Conservation (phyloP, 2,329 filamentous ascomycete species). For the Beauveria sp. region DNA sequence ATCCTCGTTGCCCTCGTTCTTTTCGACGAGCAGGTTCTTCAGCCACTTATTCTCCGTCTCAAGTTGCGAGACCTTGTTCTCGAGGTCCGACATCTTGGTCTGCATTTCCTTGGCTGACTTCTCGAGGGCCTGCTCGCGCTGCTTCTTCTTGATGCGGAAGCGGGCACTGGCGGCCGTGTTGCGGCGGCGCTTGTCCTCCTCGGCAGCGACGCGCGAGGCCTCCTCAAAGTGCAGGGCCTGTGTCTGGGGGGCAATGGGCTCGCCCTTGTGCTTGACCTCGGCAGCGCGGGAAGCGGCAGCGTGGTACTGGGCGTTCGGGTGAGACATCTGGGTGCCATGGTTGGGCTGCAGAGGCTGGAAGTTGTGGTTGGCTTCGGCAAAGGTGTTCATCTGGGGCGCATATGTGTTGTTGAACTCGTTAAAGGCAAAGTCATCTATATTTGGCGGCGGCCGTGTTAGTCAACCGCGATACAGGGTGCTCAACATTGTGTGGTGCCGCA, state of each 20-base stretch:
- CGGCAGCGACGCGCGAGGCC: slow-evolving; percentile 63
- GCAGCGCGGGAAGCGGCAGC: slow-evolving; percentile 24
- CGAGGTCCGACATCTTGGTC: slow-evolving; percentile 67
- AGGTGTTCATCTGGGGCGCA: slow-evolving; percentile 39
- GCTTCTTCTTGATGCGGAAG: slow-evolving; percentile 94
- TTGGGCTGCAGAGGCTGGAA: slow-evolving; percentile 48
- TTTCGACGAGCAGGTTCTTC: slow-evolving; percentile 73
- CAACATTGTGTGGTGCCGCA: slow-evolving; percentile 1
- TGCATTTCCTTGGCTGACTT: slow-evolving; percentile 74
- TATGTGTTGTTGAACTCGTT: slow-evolving; percentile 47
- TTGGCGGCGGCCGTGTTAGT: slow-evolving; percentile 33
- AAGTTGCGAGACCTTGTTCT: slow-evolving; percentile 67
- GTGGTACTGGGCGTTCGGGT: slow-evolving; percentile 23
- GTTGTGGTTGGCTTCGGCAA: slow-evolving; percentile 26
- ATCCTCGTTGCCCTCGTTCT: slow-evolving; percentile 58
- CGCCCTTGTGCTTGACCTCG: slow-evolving; percentile 39
- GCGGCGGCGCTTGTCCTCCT: slow-evolving; percentile 82
- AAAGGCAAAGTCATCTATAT: slow-evolving; percentile 48
- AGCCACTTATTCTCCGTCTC: slow-evolving; percentile 79
- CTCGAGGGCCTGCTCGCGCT: slow-evolving; percentile 80
- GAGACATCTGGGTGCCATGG: slow-evolving; percentile 26
- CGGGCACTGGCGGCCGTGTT: slow-evolving; percentile 85
- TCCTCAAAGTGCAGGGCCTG: slow-evolving; percentile 58
- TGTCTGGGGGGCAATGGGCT: slow-evolving; percentile 29
- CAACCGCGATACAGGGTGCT: not conserved